Evolutionary conservation across 805 yeast species (phyloP).

Genomic region (Nakazawaea wickerhamii): DNA sequence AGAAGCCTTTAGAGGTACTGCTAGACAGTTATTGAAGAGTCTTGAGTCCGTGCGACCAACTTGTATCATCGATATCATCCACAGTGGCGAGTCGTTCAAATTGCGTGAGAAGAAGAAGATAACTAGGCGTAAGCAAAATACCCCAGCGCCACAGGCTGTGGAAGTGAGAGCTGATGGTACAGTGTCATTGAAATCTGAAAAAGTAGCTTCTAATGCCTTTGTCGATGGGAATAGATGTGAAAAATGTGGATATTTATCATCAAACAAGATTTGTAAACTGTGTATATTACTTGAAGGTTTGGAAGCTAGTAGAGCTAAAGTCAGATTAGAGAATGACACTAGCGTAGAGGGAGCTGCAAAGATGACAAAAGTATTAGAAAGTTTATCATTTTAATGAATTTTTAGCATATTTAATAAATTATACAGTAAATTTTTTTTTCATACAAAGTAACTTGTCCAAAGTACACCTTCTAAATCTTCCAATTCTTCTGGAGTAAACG

Average conservation of each 20-base stretch:
- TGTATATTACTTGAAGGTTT: constrained; percentile 83
- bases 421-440: no score
- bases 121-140: constrained; percentile 19
- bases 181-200: constrained; percentile 32
- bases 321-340: constrained; percentile 45
- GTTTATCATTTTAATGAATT: constrained; percentile 45
- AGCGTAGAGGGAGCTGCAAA: constrained; percentile 62
- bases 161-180: constrained; percentile 62
- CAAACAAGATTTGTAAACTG: constrained; percentile 88
- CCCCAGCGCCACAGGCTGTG: constrained; percentile 31
- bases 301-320: constrained; percentile 67
- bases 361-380: constrained; percentile 55
- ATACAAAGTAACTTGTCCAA: constrained; percentile 90
- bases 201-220: constrained; percentile 20
- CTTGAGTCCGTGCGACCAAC: constrained; percentile 88
- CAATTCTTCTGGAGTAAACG: constrained; percentile 70
- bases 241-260: constrained; percentile 87
- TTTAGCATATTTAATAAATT: no score
- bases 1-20: constrained; percentile 97
- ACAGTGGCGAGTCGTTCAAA: constrained; percentile 84
- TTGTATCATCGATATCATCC: constrained; percentile 89
- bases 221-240: constrained; percentile 75
- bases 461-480: constrained; percentile 92
- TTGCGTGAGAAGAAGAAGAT: constrained; percentile 53
- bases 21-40: constrained; percentile 85